phyloP scores from a whole-genome alignment of 2,329 filamentous ascomycete genomes.

The Fonsecaea pedrosoi region DNA sequence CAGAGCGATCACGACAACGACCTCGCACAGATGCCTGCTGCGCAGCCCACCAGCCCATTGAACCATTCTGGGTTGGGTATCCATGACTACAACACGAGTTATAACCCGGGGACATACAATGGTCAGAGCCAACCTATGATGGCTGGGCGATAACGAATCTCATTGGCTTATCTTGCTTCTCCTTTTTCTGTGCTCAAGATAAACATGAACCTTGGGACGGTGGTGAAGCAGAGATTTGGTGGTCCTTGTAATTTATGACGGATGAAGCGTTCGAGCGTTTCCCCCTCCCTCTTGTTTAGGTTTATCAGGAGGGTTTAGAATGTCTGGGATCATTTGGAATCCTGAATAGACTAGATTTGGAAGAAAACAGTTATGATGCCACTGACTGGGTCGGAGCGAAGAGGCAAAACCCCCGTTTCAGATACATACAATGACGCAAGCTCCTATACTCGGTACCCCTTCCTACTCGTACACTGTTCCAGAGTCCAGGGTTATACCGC shows the following conservation, averaged over 20 bases:
- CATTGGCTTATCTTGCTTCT: constrained; percentile 30
- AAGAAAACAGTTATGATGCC: not conserved
- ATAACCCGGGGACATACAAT: constrained; percentile 48
- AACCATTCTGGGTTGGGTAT: constrained; percentile 45
- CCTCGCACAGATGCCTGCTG: constrained; percentile 42
- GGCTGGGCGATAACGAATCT: constrained; percentile 33
- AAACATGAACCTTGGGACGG: constrained; percentile 5
- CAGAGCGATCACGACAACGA: constrained; percentile 53
- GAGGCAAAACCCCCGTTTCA: not conserved
- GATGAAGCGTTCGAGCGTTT: constrained; percentile 6
- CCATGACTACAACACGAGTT: constrained; percentile 52
- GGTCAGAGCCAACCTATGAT: constrained; percentile 9
- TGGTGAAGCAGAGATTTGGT: not conserved
- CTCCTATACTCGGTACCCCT: too few species aligned
- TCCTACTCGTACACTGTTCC: too few species aligned
- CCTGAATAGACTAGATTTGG: not conserved
- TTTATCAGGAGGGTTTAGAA: not conserved
- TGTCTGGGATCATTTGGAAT: not conserved
- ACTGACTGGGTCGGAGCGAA: too few species aligned
- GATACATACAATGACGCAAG: not conserved
- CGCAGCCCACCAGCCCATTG: constrained; percentile 42
- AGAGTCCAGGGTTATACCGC: too few species aligned
- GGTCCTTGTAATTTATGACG: not conserved
- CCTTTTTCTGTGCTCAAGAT: not conserved
- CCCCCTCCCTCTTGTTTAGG: not conserved